A percentile compares a stretch with the other conserved stretches of the same genome.
Conservation (phyloP, 371 early-diverging fungal species). For the Haplosporangium sp. region DNA sequence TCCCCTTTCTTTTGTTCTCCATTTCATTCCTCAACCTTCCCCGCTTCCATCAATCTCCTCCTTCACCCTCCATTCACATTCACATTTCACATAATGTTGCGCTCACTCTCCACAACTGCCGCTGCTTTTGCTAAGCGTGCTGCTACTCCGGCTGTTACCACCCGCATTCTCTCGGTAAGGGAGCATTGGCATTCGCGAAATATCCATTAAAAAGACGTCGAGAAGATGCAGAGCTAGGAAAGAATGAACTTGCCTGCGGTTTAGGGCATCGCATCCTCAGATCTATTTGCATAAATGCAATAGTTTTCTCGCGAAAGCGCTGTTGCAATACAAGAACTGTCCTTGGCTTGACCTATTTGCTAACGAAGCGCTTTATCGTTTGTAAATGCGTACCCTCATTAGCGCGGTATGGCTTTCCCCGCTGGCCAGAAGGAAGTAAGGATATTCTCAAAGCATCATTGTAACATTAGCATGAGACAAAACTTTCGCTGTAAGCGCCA, state of each 20-base stretch:
- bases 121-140: slow-evolving; percentile 49
- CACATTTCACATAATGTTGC: slow-evolving; percentile 31
- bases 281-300: background rate
- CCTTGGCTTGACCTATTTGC: too few species aligned
- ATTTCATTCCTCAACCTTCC: slow-evolving; percentile 1
- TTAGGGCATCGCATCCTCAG: background rate
- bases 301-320: too few species aligned
- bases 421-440: slow-evolving; percentile 71
- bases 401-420: slow-evolving; percentile 73
- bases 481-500: too few species aligned
- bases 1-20: background rate
- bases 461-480: too few species aligned
- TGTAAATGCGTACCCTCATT: background rate
- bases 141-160: slow-evolving; percentile 42
- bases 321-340: too few species aligned
- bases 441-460: background rate
- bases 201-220: too few species aligned
- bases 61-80: background rate
- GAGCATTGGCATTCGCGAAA: background rate
- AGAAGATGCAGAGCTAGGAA: too few species aligned
- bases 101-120: slow-evolving; percentile 45
- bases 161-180: slow-evolving; percentile 52
- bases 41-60: background rate
- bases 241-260: background rate
- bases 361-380: too few species aligned